Evolutionary conservation across 257 asterid genomes (phyloP).

Genomic region (Solanum bulbocastanum): DNA sequence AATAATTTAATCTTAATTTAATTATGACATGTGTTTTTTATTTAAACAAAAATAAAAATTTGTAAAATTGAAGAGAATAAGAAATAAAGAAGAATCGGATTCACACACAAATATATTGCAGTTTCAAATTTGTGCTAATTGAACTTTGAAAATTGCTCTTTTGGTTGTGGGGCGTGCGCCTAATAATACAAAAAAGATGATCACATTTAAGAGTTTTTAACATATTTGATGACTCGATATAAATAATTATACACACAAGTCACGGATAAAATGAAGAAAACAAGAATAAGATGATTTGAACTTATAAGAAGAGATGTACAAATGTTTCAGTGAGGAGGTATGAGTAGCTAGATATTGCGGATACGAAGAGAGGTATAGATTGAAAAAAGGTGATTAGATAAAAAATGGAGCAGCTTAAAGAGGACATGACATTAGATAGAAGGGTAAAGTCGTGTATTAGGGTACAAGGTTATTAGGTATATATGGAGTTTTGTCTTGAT

Average conservation of each 20-base stretch:
- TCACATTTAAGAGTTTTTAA: neutral
- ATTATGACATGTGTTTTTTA: neutral
- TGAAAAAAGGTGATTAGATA: fast-evolving
- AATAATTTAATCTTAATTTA: neutral
- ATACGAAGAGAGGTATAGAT: too few species aligned
- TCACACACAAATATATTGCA: neutral
- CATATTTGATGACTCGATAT: neutral
- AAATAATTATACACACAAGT: too few species aligned
- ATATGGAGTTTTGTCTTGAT: too few species aligned
- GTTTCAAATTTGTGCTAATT: neutral
- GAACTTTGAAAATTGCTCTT: neutral
- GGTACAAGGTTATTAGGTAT: neutral
- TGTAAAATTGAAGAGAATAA: neutral
- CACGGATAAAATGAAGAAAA: too few species aligned
- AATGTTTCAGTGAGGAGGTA: fast-evolving
- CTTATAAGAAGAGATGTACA: fast-evolving
- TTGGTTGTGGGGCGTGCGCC: neutral
- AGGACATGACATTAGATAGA: too few species aligned
- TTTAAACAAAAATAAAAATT: neutral
- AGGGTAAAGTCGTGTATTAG: too few species aligned
- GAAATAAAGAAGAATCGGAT: neutral
- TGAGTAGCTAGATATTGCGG: fast-evolving
- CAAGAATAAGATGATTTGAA: too few species aligned
- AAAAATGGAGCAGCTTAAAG: too few species aligned
- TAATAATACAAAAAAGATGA: neutral